Conservation (phyloP, 1,284 basidiomycete genomes). For the Rhodotorula sp. region DNA sequence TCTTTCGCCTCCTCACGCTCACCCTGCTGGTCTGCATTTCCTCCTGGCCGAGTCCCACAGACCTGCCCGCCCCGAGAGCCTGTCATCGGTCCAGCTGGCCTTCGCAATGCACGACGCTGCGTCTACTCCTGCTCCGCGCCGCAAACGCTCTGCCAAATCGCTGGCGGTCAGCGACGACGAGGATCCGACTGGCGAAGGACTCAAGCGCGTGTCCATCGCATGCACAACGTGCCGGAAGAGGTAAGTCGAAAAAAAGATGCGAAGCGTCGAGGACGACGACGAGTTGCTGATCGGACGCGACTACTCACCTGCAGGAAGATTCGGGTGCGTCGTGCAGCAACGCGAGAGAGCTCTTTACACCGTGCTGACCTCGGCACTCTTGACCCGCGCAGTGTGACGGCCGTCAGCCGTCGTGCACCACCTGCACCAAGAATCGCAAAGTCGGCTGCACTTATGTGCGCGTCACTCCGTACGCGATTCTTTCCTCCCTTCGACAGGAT, state of each 20-base stretch:
- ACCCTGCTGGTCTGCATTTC: no score
- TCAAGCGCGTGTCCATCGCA: not conserved
- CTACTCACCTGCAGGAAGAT: not conserved
- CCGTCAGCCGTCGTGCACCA: not conserved
- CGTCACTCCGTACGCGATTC: not conserved
- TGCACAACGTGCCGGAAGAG: conserved; percentile 1
- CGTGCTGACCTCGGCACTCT: no score
- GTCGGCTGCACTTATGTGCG: not conserved
- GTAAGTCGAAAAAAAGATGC: not conserved
- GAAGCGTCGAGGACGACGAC: no score
- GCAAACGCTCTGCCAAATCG: conserved; percentile 3
- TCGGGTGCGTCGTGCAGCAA: not conserved
- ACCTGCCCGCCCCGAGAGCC: no score
- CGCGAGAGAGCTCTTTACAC: not conserved
- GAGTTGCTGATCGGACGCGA: no score
- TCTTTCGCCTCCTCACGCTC: no score
- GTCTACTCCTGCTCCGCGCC: not conserved
- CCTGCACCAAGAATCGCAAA: not conserved
- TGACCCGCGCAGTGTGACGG: not conserved
- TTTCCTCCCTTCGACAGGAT: not conserved
- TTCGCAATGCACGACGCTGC: not conserved
- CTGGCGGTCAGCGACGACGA: not conserved
- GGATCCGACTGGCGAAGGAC: not conserved
- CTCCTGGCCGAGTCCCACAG: no score
- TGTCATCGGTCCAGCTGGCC: not conserved